phyloP scores from a whole-genome alignment of 768 basidiomycete species.

The Omphalotus guepiniiformis region DNA sequence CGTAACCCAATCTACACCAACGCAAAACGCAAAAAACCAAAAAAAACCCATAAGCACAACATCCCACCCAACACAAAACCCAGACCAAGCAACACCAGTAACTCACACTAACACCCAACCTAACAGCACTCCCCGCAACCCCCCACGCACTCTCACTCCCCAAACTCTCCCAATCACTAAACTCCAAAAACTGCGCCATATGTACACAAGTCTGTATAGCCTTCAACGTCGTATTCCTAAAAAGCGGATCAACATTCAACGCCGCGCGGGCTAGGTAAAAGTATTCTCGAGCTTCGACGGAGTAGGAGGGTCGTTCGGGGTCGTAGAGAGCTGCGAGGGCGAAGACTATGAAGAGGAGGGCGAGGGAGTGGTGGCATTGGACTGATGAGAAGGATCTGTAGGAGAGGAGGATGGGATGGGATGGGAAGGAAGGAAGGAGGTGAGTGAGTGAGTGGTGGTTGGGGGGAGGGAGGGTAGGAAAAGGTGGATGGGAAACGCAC shows the following conservation, averaged over 20 bases:
- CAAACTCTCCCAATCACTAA: slow-evolving; percentile 47
- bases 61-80: slow-evolving; percentile 24
- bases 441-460: background rate
- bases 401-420: background rate
- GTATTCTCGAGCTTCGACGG: slow-evolving; percentile 56
- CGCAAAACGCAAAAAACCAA: too few species aligned
- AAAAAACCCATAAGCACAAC: slow-evolving; percentile 46
- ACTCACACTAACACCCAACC: slow-evolving; percentile 58
- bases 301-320: slow-evolving; percentile 39
- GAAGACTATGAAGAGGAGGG: slow-evolving; percentile 63
- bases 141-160: slow-evolving; percentile 49
- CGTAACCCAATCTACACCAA: slow-evolving; percentile 50
- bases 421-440: background rate
- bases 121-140: slow-evolving; percentile 54
- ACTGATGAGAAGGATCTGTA: slow-evolving; percentile 34
- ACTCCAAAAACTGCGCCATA: slow-evolving; percentile 48
- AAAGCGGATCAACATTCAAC: slow-evolving; percentile 42
- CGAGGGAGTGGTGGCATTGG: slow-evolving; percentile 46
- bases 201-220: slow-evolving; percentile 26
- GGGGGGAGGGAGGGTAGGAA: background rate
- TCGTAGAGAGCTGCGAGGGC: slow-evolving; percentile 66
- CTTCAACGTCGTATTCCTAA: slow-evolving; percentile 12
- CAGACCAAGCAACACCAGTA: background rate
- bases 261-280: slow-evolving; percentile 54
- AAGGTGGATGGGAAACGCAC: slow-evolving; percentile 28